Percentiles rank a stretch among this genome's conserved stretches.
These are phyloP conservation scores for Hypholoma fasciculare DNA, from an alignment of 768 basidiomycete genomes.

Conservation along the genomic window DNA sequence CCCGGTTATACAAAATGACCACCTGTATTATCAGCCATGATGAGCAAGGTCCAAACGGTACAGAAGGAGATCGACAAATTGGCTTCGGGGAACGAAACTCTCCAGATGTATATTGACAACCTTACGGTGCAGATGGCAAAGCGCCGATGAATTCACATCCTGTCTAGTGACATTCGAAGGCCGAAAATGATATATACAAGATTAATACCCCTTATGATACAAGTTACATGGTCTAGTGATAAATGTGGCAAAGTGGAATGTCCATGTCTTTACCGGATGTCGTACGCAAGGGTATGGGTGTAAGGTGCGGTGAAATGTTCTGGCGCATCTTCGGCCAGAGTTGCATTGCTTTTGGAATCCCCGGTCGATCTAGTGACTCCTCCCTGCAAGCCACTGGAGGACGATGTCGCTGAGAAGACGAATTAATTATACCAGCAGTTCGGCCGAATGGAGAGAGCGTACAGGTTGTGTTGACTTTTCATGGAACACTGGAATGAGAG, in stretches of 20 bases:
- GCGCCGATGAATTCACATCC: slow-evolving; percentile 45
- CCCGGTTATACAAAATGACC: neutral
- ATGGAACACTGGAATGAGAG: slow-evolving; percentile 74
- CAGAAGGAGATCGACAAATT: slow-evolving; percentile 84
- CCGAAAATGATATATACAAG: slow-evolving; percentile 3
- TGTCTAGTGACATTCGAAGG: neutral
- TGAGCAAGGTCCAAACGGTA: slow-evolving; percentile 64
- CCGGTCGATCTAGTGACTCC: slow-evolving; percentile 53
- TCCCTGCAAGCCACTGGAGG: slow-evolving; percentile 81
- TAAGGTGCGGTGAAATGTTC: neutral
- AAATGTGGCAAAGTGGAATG: neutral
- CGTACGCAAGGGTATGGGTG: neutral
- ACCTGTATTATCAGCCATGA: slow-evolving; percentile 46
- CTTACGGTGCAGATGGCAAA: slow-evolving; percentile 86
- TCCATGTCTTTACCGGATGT: neutral
- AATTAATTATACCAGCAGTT: neutral
- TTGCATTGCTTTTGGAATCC: neutral
- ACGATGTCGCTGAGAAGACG: slow-evolving; percentile 68
- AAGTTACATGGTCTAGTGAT: slow-evolving; percentile 7
- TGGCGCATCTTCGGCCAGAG: neutral
- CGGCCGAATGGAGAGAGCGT: slow-evolving; percentile 23
- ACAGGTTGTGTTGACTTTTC: slow-evolving; percentile 95
- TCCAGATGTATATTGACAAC: slow-evolving; percentile 91
- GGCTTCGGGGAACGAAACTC: slow-evolving; percentile 72
- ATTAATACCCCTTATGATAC: slow-evolving; percentile 5